These are phyloP conservation scores for Boletus rubescentipes DNA, from an alignment of 768 basidiomycete genomes.

Conservation along the genomic window DNA sequence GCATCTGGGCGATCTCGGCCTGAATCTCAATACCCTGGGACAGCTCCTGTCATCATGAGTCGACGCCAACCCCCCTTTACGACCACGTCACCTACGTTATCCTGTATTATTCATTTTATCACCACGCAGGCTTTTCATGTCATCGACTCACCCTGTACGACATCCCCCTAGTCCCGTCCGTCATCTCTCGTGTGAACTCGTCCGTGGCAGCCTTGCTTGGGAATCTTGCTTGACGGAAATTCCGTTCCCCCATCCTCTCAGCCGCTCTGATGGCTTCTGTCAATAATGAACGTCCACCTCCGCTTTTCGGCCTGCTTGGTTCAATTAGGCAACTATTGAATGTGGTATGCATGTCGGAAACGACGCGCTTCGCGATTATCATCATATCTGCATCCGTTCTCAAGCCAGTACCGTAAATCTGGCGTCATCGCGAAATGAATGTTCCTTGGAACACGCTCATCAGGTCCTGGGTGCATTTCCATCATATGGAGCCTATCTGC, in stretches of 20 bases:
- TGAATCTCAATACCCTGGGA: conserved; percentile 24
- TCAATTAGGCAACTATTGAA: conserved; percentile 17
- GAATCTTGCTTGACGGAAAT: conserved; percentile 12
- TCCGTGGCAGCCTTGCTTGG: conserved; percentile 15
- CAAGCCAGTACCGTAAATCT: conserved; percentile 18
- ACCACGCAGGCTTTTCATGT: conserved; percentile 14
- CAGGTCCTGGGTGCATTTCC: conserved; percentile 11
- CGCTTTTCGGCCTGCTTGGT: conserved; percentile 4
- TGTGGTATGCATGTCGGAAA: conserved; percentile 3
- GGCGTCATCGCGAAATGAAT: conserved; percentile 15
- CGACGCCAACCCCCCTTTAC: conserved; percentile 12
- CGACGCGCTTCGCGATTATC: conserved; percentile 22
- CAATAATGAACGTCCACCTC: conserved; percentile 7
- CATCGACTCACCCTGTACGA: conserved; percentile 3
- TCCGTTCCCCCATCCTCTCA: conserved; percentile 12
- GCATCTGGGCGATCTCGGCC: conserved; percentile 15
- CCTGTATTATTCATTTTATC: conserved; percentile 15
- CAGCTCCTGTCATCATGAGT: conserved; percentile 21
- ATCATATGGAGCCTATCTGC: conserved; percentile 13
- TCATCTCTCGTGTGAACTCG: conserved; percentile 19
- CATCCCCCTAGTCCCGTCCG: conserved; percentile 1
- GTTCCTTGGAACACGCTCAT: conserved; percentile 11
- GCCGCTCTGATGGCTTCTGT: conserved; percentile 7
- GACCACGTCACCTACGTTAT: conserved; percentile 16
- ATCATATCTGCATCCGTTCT: conserved; percentile 6